Conservation (phyloP, 768 basidiomycete genomes). For the Termitomyces sp. region DNA sequence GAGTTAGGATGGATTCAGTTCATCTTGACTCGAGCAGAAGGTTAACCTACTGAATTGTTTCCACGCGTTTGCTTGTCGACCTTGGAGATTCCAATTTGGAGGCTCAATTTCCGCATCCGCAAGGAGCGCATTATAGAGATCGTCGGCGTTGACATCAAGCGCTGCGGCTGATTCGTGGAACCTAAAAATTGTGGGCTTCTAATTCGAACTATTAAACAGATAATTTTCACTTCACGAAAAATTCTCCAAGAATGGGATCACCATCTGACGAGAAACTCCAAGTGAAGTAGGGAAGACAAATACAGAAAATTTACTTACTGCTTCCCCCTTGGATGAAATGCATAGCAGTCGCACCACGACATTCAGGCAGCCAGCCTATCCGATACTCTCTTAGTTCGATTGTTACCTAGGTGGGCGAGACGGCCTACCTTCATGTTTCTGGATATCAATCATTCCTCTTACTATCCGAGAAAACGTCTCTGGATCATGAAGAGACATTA, state of each 20-base stretch:
- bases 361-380: constrained; percentile 66
- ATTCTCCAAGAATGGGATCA: constrained; percentile 60
- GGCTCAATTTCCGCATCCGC: constrained; percentile 56
- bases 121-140: constrained; percentile 51
- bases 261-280: constrained; percentile 34
- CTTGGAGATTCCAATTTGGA: constrained; percentile 59
- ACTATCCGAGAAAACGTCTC: constrained; percentile 54
- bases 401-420: not conserved
- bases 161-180: constrained; percentile 43
- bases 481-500: constrained; percentile 63
- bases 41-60: constrained; percentile 38
- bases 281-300: not conserved
- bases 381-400: not conserved
- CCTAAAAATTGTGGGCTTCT: constrained; percentile 22
- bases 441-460: constrained; percentile 62
- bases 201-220: not conserved
- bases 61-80: constrained; percentile 54
- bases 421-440: constrained; percentile 51
- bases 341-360: constrained; percentile 48
- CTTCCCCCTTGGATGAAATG: constrained; percentile 59
- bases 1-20: not conserved
- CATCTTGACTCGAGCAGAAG: not conserved
- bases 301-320: constrained; percentile 33
- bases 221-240: constrained; percentile 51
- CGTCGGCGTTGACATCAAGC: constrained; percentile 42